These are phyloP conservation scores for Cytospora mali DNA, from an alignment of 2,329 filamentous ascomycete genomes.

Conservation along the genomic window DNA sequence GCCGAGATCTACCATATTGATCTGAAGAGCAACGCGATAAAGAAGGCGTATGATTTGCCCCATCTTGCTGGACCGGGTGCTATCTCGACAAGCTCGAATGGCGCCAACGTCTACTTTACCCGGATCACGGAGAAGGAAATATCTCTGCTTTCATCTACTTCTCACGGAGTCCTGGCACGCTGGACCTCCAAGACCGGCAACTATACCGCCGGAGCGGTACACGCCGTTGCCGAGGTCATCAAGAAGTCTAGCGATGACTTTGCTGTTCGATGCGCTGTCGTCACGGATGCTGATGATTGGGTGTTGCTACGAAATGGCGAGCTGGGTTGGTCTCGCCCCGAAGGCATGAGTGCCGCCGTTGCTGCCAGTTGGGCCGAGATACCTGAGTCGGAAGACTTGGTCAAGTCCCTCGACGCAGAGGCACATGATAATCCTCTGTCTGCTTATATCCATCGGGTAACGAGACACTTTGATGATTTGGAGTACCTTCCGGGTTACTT, in stretches of 20 bases:
- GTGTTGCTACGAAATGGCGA: conserved; percentile 81
- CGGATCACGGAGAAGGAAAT: conserved; percentile 77
- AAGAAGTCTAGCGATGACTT: conserved; percentile 68
- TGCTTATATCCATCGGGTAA: conserved; percentile 87
- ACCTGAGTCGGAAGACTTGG: conserved; percentile 72
- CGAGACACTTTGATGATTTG: conserved; percentile 78
- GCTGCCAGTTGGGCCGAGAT: conserved; percentile 81
- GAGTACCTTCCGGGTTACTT: conserved; percentile 75
- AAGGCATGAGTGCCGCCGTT: conserved; percentile 78
- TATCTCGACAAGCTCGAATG: conserved; percentile 76
- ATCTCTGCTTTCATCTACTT: conserved; percentile 72
- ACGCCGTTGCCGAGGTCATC: conserved; percentile 81
- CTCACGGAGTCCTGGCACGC: conserved; percentile 72
- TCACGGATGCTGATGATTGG: conserved; percentile 74
- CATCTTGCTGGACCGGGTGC: conserved; percentile 69
- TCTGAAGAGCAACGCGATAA: conserved; percentile 66
- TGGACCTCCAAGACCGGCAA: conserved; percentile 63
- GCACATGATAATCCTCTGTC: conserved; percentile 76
- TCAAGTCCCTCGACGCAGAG: conserved; percentile 81
- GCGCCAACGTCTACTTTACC: conserved; percentile 86
- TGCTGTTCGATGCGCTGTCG: conserved; percentile 76
- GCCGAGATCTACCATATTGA: conserved; percentile 87
- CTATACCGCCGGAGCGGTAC: conserved; percentile 53
- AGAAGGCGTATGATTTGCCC: conserved; percentile 81
- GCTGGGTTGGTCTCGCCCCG: conserved; percentile 76